phyloP scores from a whole-genome alignment of 768 basidiomycete genomes.

The Amanita jacksonii region DNA sequence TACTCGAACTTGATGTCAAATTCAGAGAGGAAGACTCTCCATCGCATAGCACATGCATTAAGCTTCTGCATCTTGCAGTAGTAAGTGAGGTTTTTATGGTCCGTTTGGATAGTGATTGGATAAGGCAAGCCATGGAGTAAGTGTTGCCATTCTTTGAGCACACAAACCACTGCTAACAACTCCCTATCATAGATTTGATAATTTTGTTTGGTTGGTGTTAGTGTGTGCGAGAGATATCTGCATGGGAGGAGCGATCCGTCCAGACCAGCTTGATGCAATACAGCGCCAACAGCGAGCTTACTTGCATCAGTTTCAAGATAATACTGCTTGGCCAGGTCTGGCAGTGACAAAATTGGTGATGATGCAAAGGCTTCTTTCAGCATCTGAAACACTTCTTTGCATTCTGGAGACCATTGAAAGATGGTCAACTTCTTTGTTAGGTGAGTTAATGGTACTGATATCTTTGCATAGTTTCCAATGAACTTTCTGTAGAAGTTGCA shows the following conservation, averaged over 20 bases:
- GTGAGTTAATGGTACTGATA: slow-evolving; percentile 18
- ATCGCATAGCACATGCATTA: slow-evolving; percentile 3
- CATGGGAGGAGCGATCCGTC: slow-evolving; percentile 23
- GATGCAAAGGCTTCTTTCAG: slow-evolving; percentile 19
- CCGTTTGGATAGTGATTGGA: too few relatives aligned
- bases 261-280: slow-evolving; percentile 21
- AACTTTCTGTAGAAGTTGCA: slow-evolving; percentile 28
- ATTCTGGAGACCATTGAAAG: slow-evolving; percentile 18
- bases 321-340: slow-evolving; percentile 14
- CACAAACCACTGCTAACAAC: too few relatives aligned
- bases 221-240: slow-evolving; percentile 21
- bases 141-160: too few relatives aligned
- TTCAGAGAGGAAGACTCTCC: neutral
- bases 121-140: too few relatives aligned
- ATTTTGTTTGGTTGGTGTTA: slow-evolving; percentile 7
- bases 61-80: neutral
- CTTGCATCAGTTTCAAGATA: slow-evolving; percentile 23
- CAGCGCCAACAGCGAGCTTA: slow-evolving; percentile 22
- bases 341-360: slow-evolving; percentile 18
- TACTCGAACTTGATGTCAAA: slow-evolving; percentile 4
- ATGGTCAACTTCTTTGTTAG: slow-evolving; percentile 18
- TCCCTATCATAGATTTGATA: too few relatives aligned
- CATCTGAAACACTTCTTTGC: slow-evolving; percentile 17
- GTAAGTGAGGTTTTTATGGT: neutral
- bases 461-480: slow-evolving; percentile 21